Percentiles rank a stretch among this genome's conserved stretches.
Evolutionary conservation across 2,329 filamentous ascomycete genomes (phyloP).

Genomic region (Plenodomus biglobosus): DNA sequence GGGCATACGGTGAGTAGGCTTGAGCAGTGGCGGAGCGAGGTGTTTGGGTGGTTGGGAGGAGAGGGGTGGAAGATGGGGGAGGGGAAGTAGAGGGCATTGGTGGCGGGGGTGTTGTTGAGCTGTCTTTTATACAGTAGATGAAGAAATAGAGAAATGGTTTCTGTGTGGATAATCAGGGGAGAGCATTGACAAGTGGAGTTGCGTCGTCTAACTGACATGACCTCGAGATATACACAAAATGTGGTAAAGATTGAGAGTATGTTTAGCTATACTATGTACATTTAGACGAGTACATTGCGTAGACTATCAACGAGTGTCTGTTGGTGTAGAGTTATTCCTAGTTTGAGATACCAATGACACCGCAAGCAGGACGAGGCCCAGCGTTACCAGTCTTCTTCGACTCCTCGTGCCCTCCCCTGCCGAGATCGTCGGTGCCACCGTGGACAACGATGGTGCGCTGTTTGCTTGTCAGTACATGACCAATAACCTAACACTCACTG

Average conservation of each 20-base stretch:
- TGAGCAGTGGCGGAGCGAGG: slow-evolving; percentile 49
- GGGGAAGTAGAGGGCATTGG: slow-evolving; percentile 8
- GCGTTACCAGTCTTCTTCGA: slow-evolving; percentile 99
- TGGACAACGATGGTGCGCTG: slow-evolving; percentile 95
- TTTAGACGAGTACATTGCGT: too few relatives aligned
- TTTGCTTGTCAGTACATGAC: slow-evolving; percentile 14
- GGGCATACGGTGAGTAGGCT: slow-evolving; percentile 53
- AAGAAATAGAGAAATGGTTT: too few relatives aligned
- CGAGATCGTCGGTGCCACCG: slow-evolving; percentile 93
- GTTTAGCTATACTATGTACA: too few relatives aligned
- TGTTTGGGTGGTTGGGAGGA: slow-evolving; percentile 52
- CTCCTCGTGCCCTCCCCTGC: slow-evolving; percentile 87
- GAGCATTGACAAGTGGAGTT: too few relatives aligned
- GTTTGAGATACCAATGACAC: slow-evolving; percentile 83
- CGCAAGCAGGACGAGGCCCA: slow-evolving; percentile 89
- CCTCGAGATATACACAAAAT: too few relatives aligned
- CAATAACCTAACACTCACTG: too few relatives aligned
- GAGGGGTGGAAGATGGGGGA: slow-evolving; percentile 52
- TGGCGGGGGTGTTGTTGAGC: too few relatives aligned
- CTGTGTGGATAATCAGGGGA: too few relatives aligned
- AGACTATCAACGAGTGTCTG: neutral
- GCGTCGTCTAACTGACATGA: too few relatives aligned
- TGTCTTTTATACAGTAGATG: too few relatives aligned
- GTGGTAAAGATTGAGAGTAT: too few relatives aligned
- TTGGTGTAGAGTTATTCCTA: neutral